A percentile compares a stretch with the other conserved stretches of the same genome.
phyloP scores from a whole-genome alignment of 164 flowering plant genomes.

The Vitis vinifera region ASM3070453v1 NC_081822.1:31292501-31293000 shows the following conservation, averaged over 20 bases:
- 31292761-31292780: slow-evolving; percentile 76
- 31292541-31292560: slow-evolving; percentile 73
- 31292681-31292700: not conserved
- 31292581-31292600: not conserved
- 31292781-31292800: slow-evolving; percentile 67
- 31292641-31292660: not conserved
- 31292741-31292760: slow-evolving; percentile 80
- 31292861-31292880: no score
- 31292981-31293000: no score
- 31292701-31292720: not conserved
- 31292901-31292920: no score
- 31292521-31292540: slow-evolving; percentile 98
- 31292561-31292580: slow-evolving; percentile 5
- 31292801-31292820: slow-evolving; percentile 38
- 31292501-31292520: slow-evolving; percentile 90
- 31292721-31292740: slow-evolving; percentile 82
- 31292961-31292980: no score
- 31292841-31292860: not conserved
- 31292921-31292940: no score
- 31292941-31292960: no score
- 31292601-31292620: not conserved
- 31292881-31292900: no score
- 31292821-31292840: not conserved
- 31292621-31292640: not conserved
- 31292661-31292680: slow-evolving; percentile 4